Evolutionary conservation across 2,329 filamentous ascomycete genomes (phyloP).

Genomic region (Pleoardoris graminearum): DNA sequence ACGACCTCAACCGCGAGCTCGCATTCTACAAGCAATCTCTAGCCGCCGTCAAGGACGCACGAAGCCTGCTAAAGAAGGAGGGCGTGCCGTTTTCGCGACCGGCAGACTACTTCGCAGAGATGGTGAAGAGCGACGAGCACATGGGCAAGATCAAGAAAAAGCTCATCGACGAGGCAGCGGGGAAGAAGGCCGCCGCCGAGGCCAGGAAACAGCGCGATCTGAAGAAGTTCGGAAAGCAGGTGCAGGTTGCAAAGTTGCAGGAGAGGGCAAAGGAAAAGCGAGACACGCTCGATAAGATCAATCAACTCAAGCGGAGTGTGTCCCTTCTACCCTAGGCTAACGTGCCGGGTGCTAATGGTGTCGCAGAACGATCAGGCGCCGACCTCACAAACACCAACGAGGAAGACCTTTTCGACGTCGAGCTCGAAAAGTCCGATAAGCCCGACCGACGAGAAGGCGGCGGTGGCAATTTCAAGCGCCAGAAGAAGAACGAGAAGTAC

Average conservation of each 20-base stretch:
- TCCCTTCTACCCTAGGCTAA: conserved; percentile 22
- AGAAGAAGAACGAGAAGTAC: conserved; percentile 93
- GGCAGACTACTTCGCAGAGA: conserved; percentile 96
- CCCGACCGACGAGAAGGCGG: conserved; percentile 45
- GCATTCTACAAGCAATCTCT: conserved; percentile 91
- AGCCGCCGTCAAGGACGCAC: conserved; percentile 73
- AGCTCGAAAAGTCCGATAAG: conserved; percentile 59
- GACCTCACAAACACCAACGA: conserved; percentile 70
- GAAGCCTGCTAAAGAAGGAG: conserved; percentile 76
- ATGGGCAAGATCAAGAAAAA: conserved; percentile 97
- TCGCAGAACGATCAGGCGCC: conserved; percentile 78
- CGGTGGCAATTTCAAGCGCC: conserved; percentile 69
- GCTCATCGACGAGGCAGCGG: conserved; percentile 86
- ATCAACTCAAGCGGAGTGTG: conserved; percentile 91
- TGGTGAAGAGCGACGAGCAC: conserved; percentile 97
- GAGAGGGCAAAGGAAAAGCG: conserved; percentile 91
- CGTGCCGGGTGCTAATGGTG: conserved; percentile 23
- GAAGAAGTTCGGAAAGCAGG: conserved; percentile 99
- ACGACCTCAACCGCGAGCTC: conserved; percentile 89
- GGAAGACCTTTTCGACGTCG: conserved; percentile 88
- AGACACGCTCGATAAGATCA: conserved; percentile 94
- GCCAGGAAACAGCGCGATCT: conserved; percentile 89
- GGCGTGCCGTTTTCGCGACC: conserved; percentile 85
- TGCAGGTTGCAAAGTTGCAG: conserved; percentile 93
- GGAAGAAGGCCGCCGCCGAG: conserved; percentile 89